Base-by-base conservation (phyloP, 306 rosid genomes). In the Vachellia collinsii region DNA sequence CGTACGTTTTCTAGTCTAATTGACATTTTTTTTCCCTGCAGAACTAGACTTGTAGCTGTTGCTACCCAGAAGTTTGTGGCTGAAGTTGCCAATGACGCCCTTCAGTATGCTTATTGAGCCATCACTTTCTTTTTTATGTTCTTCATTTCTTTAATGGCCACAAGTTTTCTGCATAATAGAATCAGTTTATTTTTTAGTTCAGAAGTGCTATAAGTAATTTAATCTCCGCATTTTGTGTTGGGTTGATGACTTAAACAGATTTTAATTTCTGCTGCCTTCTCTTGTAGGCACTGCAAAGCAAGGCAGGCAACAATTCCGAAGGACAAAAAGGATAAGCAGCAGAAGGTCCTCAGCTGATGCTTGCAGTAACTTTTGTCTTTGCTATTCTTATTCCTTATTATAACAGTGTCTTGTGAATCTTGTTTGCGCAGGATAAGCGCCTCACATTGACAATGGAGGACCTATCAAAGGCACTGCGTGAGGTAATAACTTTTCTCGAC, bases 241-340 rank as follows among this genome's bases (percentile, higher is more conserved):
- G 78, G 44, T 20, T 56, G 65, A 67, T 83, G 73, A 63, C 44
- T 80, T 88, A 22, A 39, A 70, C 58, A 58, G 47, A 65, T 62
- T 70, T 88, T 83, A 68, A 83, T 64, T 62, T 74, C 11, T 44
- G 65, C 38, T 76, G 22, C 43, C 19, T 68, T 50, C 56, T 70
- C 58, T 48, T 75, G 79, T 61, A 95, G 99, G 97, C 99, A 93
- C 74, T 95, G 94, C 90, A 91, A 93, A 82, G 94, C 97, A 76
- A 91, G 98, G 58, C 98, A 90, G 77, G 89, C 98, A 16, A 61
- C 97, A 62, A 86, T 95, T 62, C 92, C 93, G 54, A 93, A 91
- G 84, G 99, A 95, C 86, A 93, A 95, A 89, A 89, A 97, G 82
- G 98, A 95, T 83, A 95, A 88, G 84, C 97, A 93, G 86, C 97